phyloP scores from a whole-genome alignment of 805 yeast genomes.

The Barnettozyma populi region DNA sequence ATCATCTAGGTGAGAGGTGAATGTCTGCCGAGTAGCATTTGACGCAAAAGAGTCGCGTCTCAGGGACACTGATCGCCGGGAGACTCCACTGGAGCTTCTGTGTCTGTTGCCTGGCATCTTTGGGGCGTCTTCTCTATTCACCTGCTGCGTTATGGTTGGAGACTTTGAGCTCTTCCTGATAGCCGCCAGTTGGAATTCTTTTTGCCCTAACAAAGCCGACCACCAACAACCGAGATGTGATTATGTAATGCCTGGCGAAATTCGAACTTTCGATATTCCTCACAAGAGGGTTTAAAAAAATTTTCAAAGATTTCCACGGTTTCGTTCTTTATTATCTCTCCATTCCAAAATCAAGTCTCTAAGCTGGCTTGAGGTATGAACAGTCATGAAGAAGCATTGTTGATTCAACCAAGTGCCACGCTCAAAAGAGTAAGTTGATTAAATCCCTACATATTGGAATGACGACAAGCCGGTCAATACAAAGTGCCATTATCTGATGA shows the following conservation, averaged over 20 bases:
- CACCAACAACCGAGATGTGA: not conserved
- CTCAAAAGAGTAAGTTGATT: not conserved
- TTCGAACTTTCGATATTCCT: too few species aligned
- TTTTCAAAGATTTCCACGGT: not conserved
- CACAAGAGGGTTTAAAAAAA: not conserved
- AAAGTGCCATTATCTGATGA: slow-evolving; percentile 28
- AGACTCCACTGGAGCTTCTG: slow-evolving; percentile 13
- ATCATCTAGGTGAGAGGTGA: slow-evolving; percentile 37
- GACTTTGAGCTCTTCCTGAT: not conserved
- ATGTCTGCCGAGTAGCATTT: slow-evolving; percentile 11
- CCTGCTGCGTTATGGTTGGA: not conserved
- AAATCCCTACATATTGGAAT: not conserved
- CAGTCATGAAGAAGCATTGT: not conserved
- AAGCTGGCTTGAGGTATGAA: not conserved
- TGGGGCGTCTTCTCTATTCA: not conserved
- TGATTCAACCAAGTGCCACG: too few species aligned
- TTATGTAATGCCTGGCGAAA: not conserved
- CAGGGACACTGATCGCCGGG: slow-evolving; percentile 23
- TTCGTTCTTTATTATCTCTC: not conserved
- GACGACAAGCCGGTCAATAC: not conserved
- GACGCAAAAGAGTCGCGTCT: slow-evolving; percentile 30
- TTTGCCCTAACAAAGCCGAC: not conserved
- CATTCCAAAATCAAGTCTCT: not conserved
- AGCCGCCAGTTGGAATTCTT: not conserved
- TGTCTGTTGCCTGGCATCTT: slow-evolving; percentile 7